Evolutionary conservation across 805 yeast genomes (phyloP).

Genomic region (Suhomyces faveliae): DNA sequence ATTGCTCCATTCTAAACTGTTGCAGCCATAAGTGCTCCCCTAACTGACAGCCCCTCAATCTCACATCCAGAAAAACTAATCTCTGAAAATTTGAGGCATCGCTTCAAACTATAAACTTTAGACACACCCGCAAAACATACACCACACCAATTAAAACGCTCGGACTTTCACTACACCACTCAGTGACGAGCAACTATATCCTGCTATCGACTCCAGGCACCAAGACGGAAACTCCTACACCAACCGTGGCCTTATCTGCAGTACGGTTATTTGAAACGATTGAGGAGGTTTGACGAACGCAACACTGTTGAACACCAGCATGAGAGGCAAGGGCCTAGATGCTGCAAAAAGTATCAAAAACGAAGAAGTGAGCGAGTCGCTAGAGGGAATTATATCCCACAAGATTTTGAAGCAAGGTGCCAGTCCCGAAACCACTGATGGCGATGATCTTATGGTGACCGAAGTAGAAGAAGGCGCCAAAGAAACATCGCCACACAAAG

Average conservation of each 20-base stretch:
- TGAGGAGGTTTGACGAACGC: not conserved
- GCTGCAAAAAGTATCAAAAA: not conserved
- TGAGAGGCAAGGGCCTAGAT: slow-evolving; percentile 9
- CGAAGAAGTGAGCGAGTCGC: not conserved
- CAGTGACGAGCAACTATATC: not conserved
- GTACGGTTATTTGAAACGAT: not conserved
- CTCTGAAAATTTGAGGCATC: not conserved
- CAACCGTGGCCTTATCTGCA: not conserved
- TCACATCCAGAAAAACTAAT: not conserved
- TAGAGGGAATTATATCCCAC: slow-evolving; percentile 1
- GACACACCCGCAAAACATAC: not conserved
- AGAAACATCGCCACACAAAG: not conserved
- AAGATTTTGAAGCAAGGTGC: not conserved
- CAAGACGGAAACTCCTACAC: not conserved
- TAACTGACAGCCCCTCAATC: not conserved
- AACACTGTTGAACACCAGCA: not conserved
- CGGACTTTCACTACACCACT: not conserved
- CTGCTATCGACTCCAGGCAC: not conserved
- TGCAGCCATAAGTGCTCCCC: not conserved
- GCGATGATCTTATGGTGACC: not conserved
- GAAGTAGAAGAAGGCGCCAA: not conserved
- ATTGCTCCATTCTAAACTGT: too few species aligned
- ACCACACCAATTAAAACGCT: not conserved
- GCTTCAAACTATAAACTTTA: not conserved
- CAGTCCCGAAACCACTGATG: not conserved